phyloP scores from a whole-genome alignment of 345 rosid genomes.

The Physaria fendleri region DNA sequence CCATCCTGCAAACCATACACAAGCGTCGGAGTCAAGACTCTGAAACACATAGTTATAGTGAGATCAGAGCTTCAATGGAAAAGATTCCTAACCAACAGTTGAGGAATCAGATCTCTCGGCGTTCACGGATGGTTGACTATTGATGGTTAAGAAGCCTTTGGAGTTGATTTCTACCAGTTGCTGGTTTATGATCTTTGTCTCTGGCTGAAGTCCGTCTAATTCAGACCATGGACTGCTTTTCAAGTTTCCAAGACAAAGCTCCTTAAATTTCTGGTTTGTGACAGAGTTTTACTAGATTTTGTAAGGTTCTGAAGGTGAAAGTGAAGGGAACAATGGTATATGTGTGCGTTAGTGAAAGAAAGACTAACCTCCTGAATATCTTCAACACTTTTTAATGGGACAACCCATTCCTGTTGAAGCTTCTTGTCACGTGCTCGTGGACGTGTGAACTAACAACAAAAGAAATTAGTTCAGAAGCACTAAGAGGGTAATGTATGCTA shows the following conservation, averaged over 20 bases:
- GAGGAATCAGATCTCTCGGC: conserved; percentile 77
- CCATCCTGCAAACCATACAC: conserved; percentile 48
- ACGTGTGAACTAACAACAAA: conserved; percentile 24
- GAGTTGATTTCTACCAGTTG: conserved; percentile 71
- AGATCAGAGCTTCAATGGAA: not conserved
- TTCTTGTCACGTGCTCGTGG: conserved; percentile 88
- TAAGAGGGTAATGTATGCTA: not conserved
- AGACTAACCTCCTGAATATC: conserved; percentile 69
- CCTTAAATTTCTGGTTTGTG: conserved; percentile 56
- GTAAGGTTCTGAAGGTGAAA: not conserved
- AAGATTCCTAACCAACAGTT: conserved; percentile 43
- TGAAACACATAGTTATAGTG: not conserved
- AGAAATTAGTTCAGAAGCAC: not conserved
- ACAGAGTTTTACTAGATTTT: not conserved
- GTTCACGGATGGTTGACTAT: conserved; percentile 95
- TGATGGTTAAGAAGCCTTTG: conserved; percentile 90
- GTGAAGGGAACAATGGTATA: not conserved
- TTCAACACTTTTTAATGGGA: conserved; percentile 54
- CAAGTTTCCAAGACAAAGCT: conserved; percentile 69
- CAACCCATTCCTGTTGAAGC: conserved; percentile 83
- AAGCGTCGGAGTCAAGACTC: not conserved
- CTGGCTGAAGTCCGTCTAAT: conserved; percentile 82
- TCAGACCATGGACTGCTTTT: conserved; percentile 97
- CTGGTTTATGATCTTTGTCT: conserved; percentile 84
- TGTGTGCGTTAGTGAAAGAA: not conserved